Evolutionary conservation across 768 basidiomycete species (phyloP).

Genomic region (Lentinula boryana): DNA sequence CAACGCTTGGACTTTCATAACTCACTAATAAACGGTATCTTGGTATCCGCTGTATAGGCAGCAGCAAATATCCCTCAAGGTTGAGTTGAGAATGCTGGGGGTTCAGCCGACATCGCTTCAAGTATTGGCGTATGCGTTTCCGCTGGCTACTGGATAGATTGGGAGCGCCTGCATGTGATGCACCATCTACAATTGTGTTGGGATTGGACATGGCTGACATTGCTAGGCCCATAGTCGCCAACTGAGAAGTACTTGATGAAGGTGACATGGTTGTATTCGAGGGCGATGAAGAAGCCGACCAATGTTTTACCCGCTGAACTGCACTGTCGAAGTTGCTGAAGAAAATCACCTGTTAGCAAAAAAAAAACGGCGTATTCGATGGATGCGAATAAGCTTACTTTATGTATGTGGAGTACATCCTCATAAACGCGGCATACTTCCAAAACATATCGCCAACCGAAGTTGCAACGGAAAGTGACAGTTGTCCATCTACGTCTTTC

Average conservation of each 20-base stretch:
- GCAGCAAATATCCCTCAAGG: conserved; percentile 86
- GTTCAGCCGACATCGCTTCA: conserved; percentile 86
- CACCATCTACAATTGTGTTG: conserved; percentile 32
- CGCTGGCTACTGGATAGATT: conserved; percentile 73
- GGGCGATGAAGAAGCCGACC: conserved; percentile 55
- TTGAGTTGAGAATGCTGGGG: conserved; percentile 92
- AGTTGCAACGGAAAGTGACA: conserved; percentile 71
- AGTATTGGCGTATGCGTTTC: conserved; percentile 82
- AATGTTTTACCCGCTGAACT: conserved; percentile 79
- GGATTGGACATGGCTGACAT: conserved; percentile 49
- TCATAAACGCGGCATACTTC: conserved; percentile 96
- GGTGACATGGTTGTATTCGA: conserved; percentile 43
- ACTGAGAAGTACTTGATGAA: conserved; percentile 54
- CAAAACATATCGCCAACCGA: conserved; percentile 86
- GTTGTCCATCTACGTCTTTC: conserved; percentile 64
- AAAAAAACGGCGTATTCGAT: not conserved
- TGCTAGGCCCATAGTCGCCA: conserved; percentile 53
- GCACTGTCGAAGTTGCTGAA: conserved; percentile 91
- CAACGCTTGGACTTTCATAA: conserved; percentile 6
- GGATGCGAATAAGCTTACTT: conserved; percentile 52
- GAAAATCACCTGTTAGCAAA: conserved; percentile 9
- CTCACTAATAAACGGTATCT: conserved; percentile 90
- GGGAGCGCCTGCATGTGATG: conserved; percentile 38
- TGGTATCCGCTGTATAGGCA: conserved; percentile 95
- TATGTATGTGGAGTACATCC: conserved; percentile 97